Percentiles rank a stretch among this genome's conserved stretches.
Conservation (phyloP, 176 grass and related monocot genomes). For the Ampelocalamus luodianensis region DNA sequence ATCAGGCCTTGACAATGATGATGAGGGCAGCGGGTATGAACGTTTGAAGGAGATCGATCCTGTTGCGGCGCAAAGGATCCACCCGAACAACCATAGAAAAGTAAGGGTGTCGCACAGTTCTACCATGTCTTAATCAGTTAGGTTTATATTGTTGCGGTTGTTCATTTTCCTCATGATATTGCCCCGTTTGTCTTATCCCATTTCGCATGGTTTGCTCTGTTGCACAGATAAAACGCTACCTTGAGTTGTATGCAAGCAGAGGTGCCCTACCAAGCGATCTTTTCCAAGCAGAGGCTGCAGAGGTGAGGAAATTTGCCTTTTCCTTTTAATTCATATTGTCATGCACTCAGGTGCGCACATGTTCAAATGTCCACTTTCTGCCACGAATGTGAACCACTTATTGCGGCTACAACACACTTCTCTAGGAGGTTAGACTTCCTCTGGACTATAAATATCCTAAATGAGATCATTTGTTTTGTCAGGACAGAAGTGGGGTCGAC, state of each 20-base stretch:
- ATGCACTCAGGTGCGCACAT: not conserved
- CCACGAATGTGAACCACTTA: slow-evolving; percentile 1
- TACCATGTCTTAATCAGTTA: slow-evolving; percentile 13
- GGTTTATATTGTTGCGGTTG: slow-evolving; percentile 19
- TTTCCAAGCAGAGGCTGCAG: slow-evolving; percentile 70
- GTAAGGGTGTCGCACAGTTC: slow-evolving; percentile 39
- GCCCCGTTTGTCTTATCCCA: slow-evolving; percentile 1
- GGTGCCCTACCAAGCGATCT: slow-evolving; percentile 77
- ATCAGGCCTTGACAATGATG: slow-evolving; percentile 54
- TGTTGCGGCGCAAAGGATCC: slow-evolving; percentile 73
- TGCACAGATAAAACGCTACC: slow-evolving; percentile 74
- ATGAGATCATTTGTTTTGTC: slow-evolving; percentile 45
- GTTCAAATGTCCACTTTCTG: not conserved
- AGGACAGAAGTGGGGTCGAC: slow-evolving; percentile 83
- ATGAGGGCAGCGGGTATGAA: slow-evolving; percentile 54
- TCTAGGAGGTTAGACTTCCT: not conserved
- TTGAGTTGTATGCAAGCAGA: slow-evolving; percentile 71
- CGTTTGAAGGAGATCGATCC: slow-evolving; percentile 73
- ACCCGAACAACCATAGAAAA: slow-evolving; percentile 90
- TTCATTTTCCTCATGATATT: not conserved
- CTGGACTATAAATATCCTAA: slow-evolving; percentile 27
- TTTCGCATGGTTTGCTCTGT: slow-evolving; percentile 24
- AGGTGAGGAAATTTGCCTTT: slow-evolving; percentile 53
- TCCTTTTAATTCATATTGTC: not conserved
- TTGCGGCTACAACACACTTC: not conserved